phyloP scores from a whole-genome alignment of 805 yeast genomes.

The Lipomyces mesembrius region DNA sequence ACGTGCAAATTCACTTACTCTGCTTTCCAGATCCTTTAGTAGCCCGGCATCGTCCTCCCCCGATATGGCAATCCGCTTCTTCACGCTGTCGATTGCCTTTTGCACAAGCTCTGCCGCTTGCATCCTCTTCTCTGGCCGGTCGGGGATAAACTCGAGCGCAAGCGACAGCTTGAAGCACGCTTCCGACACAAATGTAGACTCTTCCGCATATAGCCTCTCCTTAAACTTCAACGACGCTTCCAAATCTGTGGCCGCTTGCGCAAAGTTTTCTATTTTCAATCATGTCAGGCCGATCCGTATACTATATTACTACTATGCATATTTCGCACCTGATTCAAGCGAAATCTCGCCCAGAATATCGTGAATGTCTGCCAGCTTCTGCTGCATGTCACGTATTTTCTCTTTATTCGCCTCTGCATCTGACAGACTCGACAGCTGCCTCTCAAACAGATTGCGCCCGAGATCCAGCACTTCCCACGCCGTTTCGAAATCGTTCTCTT shows the following conservation, averaged over 20 bases:
- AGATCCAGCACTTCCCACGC: constrained; percentile 87
- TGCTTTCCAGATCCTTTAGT: constrained; percentile 44
- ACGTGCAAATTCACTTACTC: constrained; percentile 43
- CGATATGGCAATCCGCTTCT: constrained; percentile 48
- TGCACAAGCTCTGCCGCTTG: constrained; percentile 61
- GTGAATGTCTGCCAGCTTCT: constrained; percentile 71
- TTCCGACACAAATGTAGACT: constrained; percentile 68
- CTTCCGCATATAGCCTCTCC: constrained; percentile 50
- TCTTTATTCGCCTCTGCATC: constrained; percentile 38
- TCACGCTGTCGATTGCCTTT: constrained; percentile 58
- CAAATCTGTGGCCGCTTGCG: constrained; percentile 76
- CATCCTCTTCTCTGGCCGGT: constrained; percentile 50
- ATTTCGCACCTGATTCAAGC: constrained; percentile 60
- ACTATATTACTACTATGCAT: not conserved
- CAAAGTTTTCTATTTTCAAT: constrained; percentile 63
- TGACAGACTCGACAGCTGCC: constrained; percentile 46
- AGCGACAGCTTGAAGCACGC: constrained; percentile 79
- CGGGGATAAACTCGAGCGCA: constrained; percentile 74
- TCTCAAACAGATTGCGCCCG: constrained; percentile 68
- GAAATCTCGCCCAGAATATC: constrained; percentile 88
- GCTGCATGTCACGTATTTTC: constrained; percentile 47
- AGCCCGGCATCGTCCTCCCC: constrained; percentile 49
- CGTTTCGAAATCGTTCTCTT: constrained; percentile 70
- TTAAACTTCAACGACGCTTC: constrained; percentile 60
- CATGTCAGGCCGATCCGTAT: not conserved